Conservation (phyloP, 2,329 filamentous ascomycete genomes). For the Xylaria sp. region DNA sequence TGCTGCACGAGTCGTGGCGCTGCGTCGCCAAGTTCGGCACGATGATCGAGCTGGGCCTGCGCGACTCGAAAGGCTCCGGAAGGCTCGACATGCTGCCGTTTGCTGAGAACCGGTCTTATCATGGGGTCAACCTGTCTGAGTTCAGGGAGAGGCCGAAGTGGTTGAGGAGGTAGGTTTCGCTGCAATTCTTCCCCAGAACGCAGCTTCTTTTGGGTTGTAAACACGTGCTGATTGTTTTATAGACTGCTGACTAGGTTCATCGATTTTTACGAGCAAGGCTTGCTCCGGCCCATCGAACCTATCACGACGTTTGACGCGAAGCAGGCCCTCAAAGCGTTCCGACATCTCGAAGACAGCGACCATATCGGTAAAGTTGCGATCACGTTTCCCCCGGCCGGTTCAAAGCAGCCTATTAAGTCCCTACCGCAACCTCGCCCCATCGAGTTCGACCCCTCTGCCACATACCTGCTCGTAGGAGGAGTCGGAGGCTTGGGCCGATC, state of each 20-base stretch:
- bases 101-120: constrained; percentile 38
- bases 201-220: background rate
- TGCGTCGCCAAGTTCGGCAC: constrained; percentile 48
- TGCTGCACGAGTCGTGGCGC: constrained; percentile 46
- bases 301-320: constrained; percentile 29
- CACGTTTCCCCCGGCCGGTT: constrained; percentile 25
- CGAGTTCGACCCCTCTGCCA: constrained; percentile 19
- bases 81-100: constrained; percentile 51
- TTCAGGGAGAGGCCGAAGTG: constrained; percentile 20
- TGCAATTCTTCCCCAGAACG: constrained; percentile 10
- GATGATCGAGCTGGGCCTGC: constrained; percentile 51
- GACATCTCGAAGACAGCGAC: constrained; percentile 42
- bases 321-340: constrained; percentile 39
- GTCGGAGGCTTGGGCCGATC: constrained; percentile 37
- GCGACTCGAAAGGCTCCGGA: constrained; percentile 44
- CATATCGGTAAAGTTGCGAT: constrained; percentile 48
- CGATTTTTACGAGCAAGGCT: constrained; percentile 14
- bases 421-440: constrained; percentile 14
- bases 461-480: constrained; percentile 38
- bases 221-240: constrained; percentile 17
- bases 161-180: constrained; percentile 19
- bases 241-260: constrained; percentile 21
- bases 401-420: constrained; percentile 1
- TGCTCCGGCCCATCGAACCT: constrained; percentile 21
- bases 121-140: constrained; percentile 39